These are phyloP conservation scores for Dichotomopilus funicola DNA, from an alignment of 2,329 filamentous ascomycete genomes.

Conservation along the genomic window DNA sequence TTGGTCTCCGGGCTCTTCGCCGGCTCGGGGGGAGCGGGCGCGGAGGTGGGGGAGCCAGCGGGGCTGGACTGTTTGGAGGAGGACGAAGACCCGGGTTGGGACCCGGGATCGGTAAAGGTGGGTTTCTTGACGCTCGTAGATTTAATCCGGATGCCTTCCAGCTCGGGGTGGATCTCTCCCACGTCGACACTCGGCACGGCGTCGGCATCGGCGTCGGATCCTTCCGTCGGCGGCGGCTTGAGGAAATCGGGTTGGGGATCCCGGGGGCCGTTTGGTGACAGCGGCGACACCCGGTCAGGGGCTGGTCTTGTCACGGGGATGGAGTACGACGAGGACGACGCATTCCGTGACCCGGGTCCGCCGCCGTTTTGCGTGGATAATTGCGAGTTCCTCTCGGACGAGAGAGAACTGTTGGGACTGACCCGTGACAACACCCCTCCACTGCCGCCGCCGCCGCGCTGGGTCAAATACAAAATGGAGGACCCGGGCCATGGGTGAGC, in stretches of 20 bases:
- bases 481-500: slow-evolving; percentile 15
- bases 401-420: slow-evolving; percentile 21
- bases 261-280: slow-evolving; percentile 9
- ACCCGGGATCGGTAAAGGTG: slow-evolving; percentile 41
- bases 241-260: slow-evolving; percentile 10
- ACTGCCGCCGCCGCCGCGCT: slow-evolving; percentile 14
- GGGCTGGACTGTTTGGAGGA: slow-evolving; percentile 25
- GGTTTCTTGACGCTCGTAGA: slow-evolving; percentile 45
- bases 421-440: slow-evolving; percentile 17
- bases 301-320: neutral
- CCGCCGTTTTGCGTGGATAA: neutral
- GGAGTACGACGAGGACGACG: neutral
- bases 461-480: neutral
- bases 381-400: slow-evolving; percentile 18
- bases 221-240: neutral
- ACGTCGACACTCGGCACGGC: slow-evolving; percentile 49
- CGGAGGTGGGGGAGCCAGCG: slow-evolving; percentile 27
- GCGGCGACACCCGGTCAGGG: slow-evolving; percentile 12
- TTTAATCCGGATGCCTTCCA: slow-evolving; percentile 55
- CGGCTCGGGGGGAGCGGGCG: slow-evolving; percentile 17
- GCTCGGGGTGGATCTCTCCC: slow-evolving; percentile 48
- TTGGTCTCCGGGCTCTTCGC: slow-evolving; percentile 27
- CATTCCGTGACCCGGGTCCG: neutral
- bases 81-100: slow-evolving; percentile 24
- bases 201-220: slow-evolving; percentile 26